phyloP scores from a whole-genome alignment of 768 basidiomycete genomes.

The Gymnopilus junonius region DNA sequence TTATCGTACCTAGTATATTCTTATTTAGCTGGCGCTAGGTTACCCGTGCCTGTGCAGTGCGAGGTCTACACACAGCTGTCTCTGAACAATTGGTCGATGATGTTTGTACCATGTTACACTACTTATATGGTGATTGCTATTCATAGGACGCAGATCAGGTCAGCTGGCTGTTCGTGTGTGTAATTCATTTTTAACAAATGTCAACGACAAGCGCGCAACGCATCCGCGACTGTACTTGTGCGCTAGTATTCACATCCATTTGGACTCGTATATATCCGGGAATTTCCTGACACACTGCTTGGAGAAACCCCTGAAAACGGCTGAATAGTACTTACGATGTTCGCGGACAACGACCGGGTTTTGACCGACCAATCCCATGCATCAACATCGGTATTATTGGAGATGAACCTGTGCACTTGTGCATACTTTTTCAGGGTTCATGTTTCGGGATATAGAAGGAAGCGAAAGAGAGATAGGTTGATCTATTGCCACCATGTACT shows the following conservation, averaged over 20 bases:
- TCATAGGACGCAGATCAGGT: neutral
- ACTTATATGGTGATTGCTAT: neutral
- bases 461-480: constrained; percentile 3
- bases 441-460: constrained; percentile 4
- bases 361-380: neutral
- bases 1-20: neutral
- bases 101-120: neutral
- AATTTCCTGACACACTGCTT: neutral
- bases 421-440: constrained; percentile 1
- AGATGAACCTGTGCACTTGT: constrained; percentile 6
- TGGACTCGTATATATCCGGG: neutral
- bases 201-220: neutral
- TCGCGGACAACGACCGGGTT: neutral
- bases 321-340: neutral
- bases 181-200: too few species aligned
- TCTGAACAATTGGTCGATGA: neutral
- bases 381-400: constrained; percentile 1
- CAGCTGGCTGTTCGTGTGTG: neutral
- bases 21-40: neutral
- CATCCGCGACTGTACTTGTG: too few species aligned
- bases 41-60: neutral
- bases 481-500: constrained; percentile 15
- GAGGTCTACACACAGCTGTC: neutral
- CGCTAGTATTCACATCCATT: neutral
- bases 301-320: neutral